Evolutionary conservation across 2,329 filamentous ascomycete genomes (phyloP).

Genomic region (Fusarium sp.): DNA sequence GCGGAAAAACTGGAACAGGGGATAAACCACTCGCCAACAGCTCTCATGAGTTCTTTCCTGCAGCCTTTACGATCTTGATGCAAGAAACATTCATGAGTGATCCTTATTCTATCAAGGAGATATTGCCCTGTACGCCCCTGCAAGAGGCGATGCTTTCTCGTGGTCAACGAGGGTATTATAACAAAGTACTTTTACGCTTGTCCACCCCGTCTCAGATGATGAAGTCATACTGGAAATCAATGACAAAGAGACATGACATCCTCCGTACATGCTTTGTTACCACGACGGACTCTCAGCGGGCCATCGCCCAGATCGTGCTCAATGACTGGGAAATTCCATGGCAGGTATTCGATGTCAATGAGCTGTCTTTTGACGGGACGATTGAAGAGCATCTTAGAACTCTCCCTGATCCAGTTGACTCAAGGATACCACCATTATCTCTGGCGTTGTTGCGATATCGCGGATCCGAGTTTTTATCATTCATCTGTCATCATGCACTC

Average conservation of each 20-base stretch:
- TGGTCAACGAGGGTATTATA: constrained; percentile 73
- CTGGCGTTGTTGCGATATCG: constrained; percentile 57
- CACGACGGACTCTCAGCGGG: constrained; percentile 69
- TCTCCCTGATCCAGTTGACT: constrained; percentile 59
- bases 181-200: constrained; percentile 76
- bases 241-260: constrained; percentile 78
- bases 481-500: constrained; percentile 80
- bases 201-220: constrained; percentile 63
- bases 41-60: constrained; percentile 44
- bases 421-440: constrained; percentile 59
- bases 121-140: constrained; percentile 86
- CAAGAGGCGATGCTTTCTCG: constrained; percentile 86
- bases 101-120: constrained; percentile 59
- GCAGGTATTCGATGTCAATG: constrained; percentile 52
- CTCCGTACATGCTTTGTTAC: constrained; percentile 80
- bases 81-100: constrained; percentile 50
- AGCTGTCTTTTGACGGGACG: constrained; percentile 52
- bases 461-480: constrained; percentile 57
- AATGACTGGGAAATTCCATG: constrained; percentile 58
- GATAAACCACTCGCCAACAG: neutral
- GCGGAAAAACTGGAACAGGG: neutral
- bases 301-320: constrained; percentile 81
- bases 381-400: constrained; percentile 57
- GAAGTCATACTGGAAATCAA: constrained; percentile 69
- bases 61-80: constrained; percentile 46